Conservation (phyloP, 331 rosid species). For the Prunus yedoensis region DNA sequence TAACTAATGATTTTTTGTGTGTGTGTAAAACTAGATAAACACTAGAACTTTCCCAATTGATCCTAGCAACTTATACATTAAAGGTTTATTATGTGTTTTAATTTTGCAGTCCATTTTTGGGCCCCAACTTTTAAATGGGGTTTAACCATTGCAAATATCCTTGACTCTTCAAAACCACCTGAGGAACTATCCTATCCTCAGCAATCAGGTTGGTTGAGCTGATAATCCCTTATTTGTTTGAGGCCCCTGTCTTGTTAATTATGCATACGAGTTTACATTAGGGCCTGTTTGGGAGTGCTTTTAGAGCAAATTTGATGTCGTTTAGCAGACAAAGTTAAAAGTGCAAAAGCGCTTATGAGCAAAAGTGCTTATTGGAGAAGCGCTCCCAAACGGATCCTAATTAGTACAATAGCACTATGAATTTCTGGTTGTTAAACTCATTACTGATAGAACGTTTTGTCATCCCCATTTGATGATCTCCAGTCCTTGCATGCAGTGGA, state of each 20-base stretch:
- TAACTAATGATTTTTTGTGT: too few species aligned
- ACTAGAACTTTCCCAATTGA: too few species aligned
- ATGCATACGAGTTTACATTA: too few species aligned
- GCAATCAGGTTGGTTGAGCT: constrained; percentile 17
- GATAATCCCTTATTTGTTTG: background rate
- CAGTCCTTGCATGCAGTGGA: constrained; percentile 21
- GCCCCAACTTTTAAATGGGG: constrained; percentile 37
- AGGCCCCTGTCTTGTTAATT: background rate
- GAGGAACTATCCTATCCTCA: constrained; percentile 30
- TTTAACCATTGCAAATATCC: constrained; percentile 25
- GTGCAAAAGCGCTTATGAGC: too few species aligned
- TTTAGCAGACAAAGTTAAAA: too few species aligned
- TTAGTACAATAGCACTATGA: background rate
- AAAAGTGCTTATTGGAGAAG: too few species aligned
- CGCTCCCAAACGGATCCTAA: too few species aligned
- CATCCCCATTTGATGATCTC: constrained; percentile 3
- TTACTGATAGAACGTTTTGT: background rate
- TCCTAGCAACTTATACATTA: background rate
- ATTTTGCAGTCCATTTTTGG: constrained; percentile 29
- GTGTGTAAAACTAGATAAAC: too few species aligned
- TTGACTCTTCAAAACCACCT: constrained; percentile 27
- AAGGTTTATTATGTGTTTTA: background rate
- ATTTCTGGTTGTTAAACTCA: background rate
- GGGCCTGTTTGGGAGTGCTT: too few species aligned
- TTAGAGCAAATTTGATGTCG: too few species aligned